Conservation (phyloP, 768 basidiomycete species). For the Suillus plorans region DNA sequence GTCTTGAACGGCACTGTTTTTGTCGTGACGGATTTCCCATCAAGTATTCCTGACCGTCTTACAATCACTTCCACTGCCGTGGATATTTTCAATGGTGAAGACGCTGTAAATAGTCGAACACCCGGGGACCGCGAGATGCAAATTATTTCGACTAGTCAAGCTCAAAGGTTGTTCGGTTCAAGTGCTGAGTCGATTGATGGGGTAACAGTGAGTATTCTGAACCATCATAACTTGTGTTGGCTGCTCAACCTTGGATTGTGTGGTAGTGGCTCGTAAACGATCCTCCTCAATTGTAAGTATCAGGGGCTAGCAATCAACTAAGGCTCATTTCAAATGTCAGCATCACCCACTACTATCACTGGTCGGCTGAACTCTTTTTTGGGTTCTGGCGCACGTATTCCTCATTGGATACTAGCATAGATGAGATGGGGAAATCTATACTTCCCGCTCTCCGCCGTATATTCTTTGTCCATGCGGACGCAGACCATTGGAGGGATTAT, state of each 20-base stretch:
- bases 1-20: slow-evolving; percentile 79
- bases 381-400: slow-evolving; percentile 93
- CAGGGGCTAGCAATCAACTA: background rate
- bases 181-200: slow-evolving; percentile 79
- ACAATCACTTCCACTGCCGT: slow-evolving; percentile 72
- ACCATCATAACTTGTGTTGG: background rate
- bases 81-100: slow-evolving; percentile 55
- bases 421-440: slow-evolving; percentile 60
- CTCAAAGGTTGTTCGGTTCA: slow-evolving; percentile 65
- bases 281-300: slow-evolving; percentile 75
- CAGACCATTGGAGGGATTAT: slow-evolving; percentile 87
- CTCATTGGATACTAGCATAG: slow-evolving; percentile 71
- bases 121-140: slow-evolving; percentile 81
- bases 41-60: slow-evolving; percentile 59
- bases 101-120: slow-evolving; percentile 54
- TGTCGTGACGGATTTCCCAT: slow-evolving; percentile 75
- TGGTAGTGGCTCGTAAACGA: slow-evolving; percentile 79
- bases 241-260: background rate
- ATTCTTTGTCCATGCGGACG: slow-evolving; percentile 72
- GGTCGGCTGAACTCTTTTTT: slow-evolving; percentile 88
- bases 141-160: slow-evolving; percentile 68
- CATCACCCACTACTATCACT: slow-evolving; percentile 92
- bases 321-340: slow-evolving; percentile 34
- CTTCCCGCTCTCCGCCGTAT: slow-evolving; percentile 76
- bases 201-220: slow-evolving; percentile 51